phyloP scores from a whole-genome alignment of 306 rosid genomes.

The Rubus idaeus region DNA sequence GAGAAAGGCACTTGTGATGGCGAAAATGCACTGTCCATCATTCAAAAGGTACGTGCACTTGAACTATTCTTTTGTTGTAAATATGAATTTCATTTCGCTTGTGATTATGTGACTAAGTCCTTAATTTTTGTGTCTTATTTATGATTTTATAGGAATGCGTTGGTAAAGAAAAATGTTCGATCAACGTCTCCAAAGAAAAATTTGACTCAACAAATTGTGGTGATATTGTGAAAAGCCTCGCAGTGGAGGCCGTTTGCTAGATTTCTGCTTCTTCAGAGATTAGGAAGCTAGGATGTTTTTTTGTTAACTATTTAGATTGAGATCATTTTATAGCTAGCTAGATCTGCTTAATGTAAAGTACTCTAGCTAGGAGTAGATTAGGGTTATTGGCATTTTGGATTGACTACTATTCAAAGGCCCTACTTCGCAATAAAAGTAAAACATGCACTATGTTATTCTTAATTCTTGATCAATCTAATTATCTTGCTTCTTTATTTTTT shows the following conservation, averaged over 20 bases:
- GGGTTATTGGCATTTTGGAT: background rate
- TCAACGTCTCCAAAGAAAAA: slow-evolving; percentile 36
- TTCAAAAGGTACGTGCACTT: slow-evolving; percentile 20
- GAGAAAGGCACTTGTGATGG: slow-evolving; percentile 37
- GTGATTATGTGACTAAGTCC: background rate
- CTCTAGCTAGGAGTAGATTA: background rate
- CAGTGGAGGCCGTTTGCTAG: slow-evolving; percentile 52
- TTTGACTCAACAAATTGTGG: slow-evolving; percentile 44
- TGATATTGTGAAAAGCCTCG: slow-evolving; percentile 37
- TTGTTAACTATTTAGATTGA: background rate
- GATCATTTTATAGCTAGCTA: background rate
- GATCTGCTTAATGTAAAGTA: background rate
- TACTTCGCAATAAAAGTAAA: background rate
- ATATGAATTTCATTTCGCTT: background rate
- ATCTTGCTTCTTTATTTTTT: no score
- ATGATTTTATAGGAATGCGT: slow-evolving; percentile 37
- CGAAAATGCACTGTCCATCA: slow-evolving; percentile 18
- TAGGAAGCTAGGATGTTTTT: background rate
- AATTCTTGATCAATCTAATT: background rate
- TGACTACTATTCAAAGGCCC: background rate
- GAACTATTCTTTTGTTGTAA: background rate
- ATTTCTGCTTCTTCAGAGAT: background rate
- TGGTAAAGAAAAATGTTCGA: slow-evolving; percentile 43
- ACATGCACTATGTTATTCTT: no score
- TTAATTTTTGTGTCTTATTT: background rate